Percentiles rank a stretch among this genome's conserved stretches.
phyloP scores from a whole-genome alignment of 306 rosid genomes.

The Acacia acuminata region DNA sequence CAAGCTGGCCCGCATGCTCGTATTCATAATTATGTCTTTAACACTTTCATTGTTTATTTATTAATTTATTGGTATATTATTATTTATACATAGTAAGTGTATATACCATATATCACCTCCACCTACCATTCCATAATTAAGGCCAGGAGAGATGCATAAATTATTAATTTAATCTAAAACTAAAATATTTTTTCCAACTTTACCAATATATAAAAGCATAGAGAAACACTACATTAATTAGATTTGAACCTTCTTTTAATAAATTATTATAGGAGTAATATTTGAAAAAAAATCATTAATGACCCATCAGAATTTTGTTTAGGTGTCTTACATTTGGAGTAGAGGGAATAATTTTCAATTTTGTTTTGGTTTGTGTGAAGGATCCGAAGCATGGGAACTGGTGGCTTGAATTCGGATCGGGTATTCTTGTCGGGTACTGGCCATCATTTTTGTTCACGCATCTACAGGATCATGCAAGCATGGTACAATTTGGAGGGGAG shows the following conservation, averaged over 20 bases:
- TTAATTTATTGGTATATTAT: background rate
- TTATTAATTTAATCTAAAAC: no score
- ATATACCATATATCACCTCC: background rate
- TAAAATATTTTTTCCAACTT: no score
- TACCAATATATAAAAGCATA: no score
- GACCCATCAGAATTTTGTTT: no score
- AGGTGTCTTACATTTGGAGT: no score
- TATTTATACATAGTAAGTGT: background rate
- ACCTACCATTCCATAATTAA: no score
- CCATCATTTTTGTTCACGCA: constrained; percentile 87
- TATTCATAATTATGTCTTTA: constrained; percentile 53
- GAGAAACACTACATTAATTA: no score
- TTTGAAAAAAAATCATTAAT: no score
- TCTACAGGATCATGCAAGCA: constrained; percentile 76
- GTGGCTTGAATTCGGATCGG: constrained; percentile 93
- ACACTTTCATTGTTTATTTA: background rate
- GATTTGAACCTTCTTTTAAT: background rate
- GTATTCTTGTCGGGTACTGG: constrained; percentile 85
- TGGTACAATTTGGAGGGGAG: constrained; percentile 95
- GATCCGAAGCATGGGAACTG: constrained; percentile 97
- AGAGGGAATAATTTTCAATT: background rate
- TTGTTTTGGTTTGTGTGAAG: constrained; percentile 35
- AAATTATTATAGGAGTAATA: no score
- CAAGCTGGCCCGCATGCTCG: constrained; percentile 40
- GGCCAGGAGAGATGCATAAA: no score